A percentile compares a stretch with the other conserved stretches of the same genome.
Evolutionary conservation across 164 flowering plant genomes (phyloP).

Genomic region (Dillenia turbinata): DNA sequence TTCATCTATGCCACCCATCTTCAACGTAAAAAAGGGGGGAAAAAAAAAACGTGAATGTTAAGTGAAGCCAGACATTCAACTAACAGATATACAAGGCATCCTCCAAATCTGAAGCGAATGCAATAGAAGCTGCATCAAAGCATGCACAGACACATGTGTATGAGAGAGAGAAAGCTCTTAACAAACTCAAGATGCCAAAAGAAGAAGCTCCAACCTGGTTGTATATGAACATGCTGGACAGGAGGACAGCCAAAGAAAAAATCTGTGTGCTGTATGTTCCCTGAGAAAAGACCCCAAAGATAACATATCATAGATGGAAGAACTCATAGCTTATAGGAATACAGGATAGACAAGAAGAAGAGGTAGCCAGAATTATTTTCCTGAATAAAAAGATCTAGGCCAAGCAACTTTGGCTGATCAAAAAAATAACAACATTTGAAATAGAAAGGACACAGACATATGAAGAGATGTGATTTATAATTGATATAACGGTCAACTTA

Average conservation of each 20-base stretch:
- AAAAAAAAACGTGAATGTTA: not conserved
- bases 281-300: slow-evolving; percentile 33
- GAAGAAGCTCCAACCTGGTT: slow-evolving; percentile 65
- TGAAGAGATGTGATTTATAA: not conserved
- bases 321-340: no score
- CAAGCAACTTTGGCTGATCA: no score
- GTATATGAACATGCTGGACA: slow-evolving; percentile 97
- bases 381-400: no score
- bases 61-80: not conserved
- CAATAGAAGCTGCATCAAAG: not conserved
- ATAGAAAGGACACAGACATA: not conserved
- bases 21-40: slow-evolving; percentile 3
- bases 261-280: slow-evolving; percentile 99
- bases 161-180: not conserved
- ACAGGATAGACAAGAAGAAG: no score
- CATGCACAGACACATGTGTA: not conserved
- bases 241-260: slow-evolving; percentile 88
- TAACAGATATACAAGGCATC: not conserved
- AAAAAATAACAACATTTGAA: not conserved
- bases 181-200: slow-evolving; percentile 1
- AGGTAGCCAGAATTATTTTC: no score
- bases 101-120: not conserved
- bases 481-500: slow-evolving; percentile 21
- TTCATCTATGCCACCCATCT: slow-evolving; percentile 99
- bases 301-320: not conserved